Evolutionary conservation across 1,284 basidiomycete species (phyloP), one percentile per base, ranked within the genome.

Genomic region (Cryptococcus jaspeensis): DNA sequence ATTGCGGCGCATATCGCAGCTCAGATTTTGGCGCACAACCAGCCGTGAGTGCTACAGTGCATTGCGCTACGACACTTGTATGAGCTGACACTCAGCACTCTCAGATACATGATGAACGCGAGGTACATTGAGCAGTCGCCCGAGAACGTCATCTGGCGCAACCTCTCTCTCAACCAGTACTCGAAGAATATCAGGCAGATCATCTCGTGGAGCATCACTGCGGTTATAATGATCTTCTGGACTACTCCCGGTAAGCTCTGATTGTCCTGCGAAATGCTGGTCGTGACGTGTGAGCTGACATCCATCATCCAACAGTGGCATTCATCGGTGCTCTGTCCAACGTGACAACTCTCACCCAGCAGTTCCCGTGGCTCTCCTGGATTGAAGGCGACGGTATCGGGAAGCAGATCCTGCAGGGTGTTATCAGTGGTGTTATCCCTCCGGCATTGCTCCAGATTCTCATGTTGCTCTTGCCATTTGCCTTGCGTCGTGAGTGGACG

Each of bases 1-100:
- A 88, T 96, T 62, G 89, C 89, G 1, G 91, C 90, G 16, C 91
- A 94, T 74, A 80, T 94, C 71, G 90, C 89, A 0, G 82, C 82
- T 20, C 84, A 89, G 72, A 80, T 81, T 5, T 76, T 92, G 25
- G 79, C 84, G 2, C 88, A 92, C 70, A 85, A 91, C 65, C 84
- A 86, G 57, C 90, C 90, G 28, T 90, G 50, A 55, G 67, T 59
- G 16, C n/a, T n/a, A n/a, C n/a, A n/a, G n/a, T 28, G 9, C 18
- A 2, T 3, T n/a, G 18, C 3, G 2, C 9, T 5, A 25, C 13
- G 2, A 18, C 11, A 2, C 8, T 5, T 9, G 9, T 9, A 32
- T 32, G n/a, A 3, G 18, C 40, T 32, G 20, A 52, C 13, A 13
- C 13, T n/a, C 22, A 52, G 44, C 7, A 20, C 12, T n/a, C 15